Base-by-base conservation (phyloP, 2,329 filamentous ascomycete species). In the Waltergamsia citrina region DNA sequence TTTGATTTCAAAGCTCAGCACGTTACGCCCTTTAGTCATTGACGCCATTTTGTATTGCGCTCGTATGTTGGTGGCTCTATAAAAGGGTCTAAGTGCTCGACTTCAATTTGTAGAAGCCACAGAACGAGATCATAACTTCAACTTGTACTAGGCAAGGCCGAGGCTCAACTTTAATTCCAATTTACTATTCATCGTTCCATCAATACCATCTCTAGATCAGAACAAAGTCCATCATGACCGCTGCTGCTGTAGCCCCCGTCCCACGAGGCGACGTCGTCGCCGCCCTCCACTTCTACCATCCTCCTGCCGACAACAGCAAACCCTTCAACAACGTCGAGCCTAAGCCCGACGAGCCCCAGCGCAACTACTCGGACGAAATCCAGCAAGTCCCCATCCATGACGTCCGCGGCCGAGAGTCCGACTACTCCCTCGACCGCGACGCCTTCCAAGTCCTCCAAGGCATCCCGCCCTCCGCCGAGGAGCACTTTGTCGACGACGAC, bases 291-390 rank as follows among this genome's bases (percentile, higher is more conserved):
- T 88, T 81, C 66, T 85, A 72, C 58, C 43, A 52, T 9, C 66
- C 71, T 0, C 81, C 83, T 0, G 43, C 63, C 4, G 75, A 84
- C 53, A 69, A 72, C 45, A 58, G 67, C 8, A 49, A 15, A 10
- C 80, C 81, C 17, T 81, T 70, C 63, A 76, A 80, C 59, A 76
- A 77, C 53, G 78, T 86, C 46, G 77, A 84, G 7, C 74, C 74
- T 0, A 74, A 80, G 0, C 55, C 66, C 2, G 80, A 77, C 38
- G 49, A 68, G 18, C 75, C 77, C 0, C 69, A 75, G 48, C 69
- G 69, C 42, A 93, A 93, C 67, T 83, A 74, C 56, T 56, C 56
- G 34, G 58, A 66, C 38, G 45, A 56, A 26, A 29, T 53, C 7
- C 65, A 74, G 16, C 51, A 65, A 3, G 72, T 85, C 20, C 50